Evolutionary conservation across 2,329 filamentous ascomycete genomes (phyloP).

Genomic region (Cyanodermella asteris): DNA sequence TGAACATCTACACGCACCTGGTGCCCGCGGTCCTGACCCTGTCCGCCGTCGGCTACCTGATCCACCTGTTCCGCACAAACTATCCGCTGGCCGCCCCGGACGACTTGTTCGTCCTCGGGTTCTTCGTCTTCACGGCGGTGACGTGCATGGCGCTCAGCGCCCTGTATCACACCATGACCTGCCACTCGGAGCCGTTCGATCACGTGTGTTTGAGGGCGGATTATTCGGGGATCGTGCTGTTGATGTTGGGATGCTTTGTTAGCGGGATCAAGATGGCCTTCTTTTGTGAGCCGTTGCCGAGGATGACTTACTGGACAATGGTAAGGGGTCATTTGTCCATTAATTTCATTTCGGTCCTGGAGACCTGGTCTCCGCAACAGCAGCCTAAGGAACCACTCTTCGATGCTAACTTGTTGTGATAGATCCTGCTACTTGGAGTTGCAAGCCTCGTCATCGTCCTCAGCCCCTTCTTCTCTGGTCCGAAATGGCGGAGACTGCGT

Average conservation of each 20-base stretch:
- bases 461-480: constrained; percentile 7
- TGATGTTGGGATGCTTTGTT: constrained; percentile 6
- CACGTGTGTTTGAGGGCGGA: constrained; percentile 10
- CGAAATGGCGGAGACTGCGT: constrained; percentile 11
- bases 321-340: neutral
- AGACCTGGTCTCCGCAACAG: neutral
- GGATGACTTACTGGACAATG: constrained; percentile 7
- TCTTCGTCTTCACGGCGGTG: constrained; percentile 7
- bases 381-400: neutral
- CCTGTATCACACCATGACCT: constrained; percentile 12
- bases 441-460: constrained; percentile 6
- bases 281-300: constrained; percentile 6
- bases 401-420: neutral
- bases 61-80: constrained; percentile 1
- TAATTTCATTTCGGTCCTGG: constrained; percentile 1
- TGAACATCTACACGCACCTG: constrained; percentile 14
- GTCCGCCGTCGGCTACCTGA: constrained; percentile 15
- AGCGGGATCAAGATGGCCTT: constrained; percentile 7
- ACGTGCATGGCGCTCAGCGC: constrained; percentile 9
- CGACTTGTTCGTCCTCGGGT: constrained; percentile 8
- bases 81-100: constrained; percentile 1
- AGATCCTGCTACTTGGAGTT: constrained; percentile 5
- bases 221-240: constrained; percentile 7
- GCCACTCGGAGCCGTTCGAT: constrained; percentile 10
- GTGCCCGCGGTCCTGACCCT: constrained; percentile 5